A percentile compares a stretch with the other conserved stretches of the same genome.
These are phyloP conservation scores for Termitomyces eurrhizus DNA, from an alignment of 768 basidiomycete species.

Conservation along the genomic window DNA sequence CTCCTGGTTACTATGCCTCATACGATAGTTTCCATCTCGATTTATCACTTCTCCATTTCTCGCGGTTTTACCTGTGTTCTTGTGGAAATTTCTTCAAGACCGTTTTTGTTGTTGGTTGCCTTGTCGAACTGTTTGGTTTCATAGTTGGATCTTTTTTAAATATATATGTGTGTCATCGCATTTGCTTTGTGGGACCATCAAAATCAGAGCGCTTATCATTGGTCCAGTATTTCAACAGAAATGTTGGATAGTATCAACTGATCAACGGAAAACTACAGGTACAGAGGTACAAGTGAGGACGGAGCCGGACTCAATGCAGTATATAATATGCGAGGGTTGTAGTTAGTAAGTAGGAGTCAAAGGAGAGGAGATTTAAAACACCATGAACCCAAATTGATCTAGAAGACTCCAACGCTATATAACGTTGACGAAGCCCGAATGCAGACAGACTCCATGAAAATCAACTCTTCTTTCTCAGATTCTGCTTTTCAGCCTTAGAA, in stretches of 20 bases:
- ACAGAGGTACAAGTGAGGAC: background rate
- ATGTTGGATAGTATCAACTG: background rate
- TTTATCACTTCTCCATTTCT: background rate
- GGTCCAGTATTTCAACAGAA: background rate
- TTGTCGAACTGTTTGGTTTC: background rate
- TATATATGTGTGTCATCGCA: background rate
- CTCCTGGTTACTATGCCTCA: slow-evolving; percentile 1
- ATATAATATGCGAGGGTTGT: background rate
- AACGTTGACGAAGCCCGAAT: background rate
- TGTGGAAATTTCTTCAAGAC: slow-evolving; percentile 5
- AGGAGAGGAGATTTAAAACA: background rate
- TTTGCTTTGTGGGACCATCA: background rate
- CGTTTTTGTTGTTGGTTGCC: background rate
- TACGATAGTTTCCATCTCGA: background rate
- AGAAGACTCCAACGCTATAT: background rate
- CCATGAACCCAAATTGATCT: background rate
- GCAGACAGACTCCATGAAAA: background rate
- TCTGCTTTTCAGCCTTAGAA: background rate
- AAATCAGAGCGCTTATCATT: background rate
- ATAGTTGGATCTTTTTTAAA: background rate
- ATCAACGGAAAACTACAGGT: background rate
- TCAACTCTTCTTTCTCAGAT: background rate
- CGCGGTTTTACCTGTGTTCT: slow-evolving; percentile 1
- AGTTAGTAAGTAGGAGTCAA: background rate
- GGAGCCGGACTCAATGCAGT: background rate